These are phyloP conservation scores for Limtongozyma cylindracea DNA, from an alignment of 805 yeast species.

Conservation along the genomic window DNA sequence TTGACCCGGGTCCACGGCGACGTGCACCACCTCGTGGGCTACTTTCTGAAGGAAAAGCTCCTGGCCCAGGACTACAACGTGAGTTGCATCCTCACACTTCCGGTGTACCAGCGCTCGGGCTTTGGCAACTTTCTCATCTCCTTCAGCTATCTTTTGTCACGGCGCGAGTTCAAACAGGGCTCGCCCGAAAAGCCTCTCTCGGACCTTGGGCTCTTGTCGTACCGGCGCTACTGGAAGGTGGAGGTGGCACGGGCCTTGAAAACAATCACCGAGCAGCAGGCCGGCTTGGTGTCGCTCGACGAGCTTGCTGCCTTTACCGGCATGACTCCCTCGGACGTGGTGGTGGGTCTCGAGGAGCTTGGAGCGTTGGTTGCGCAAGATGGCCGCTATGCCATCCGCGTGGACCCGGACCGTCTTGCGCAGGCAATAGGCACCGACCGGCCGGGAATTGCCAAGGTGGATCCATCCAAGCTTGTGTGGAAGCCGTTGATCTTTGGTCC, in stretches of 20 bases:
- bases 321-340: conserved; percentile 66
- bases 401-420: conserved; percentile 19
- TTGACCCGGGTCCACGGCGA: conserved; percentile 39
- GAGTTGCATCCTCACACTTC: conserved; percentile 77
- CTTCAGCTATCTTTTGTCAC: conserved; percentile 60
- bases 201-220: conserved; percentile 65
- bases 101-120: conserved; percentile 69
- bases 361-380: conserved; percentile 24
- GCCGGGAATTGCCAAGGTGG: conserved; percentile 28
- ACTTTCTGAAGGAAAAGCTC: conserved; percentile 73
- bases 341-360: conserved; percentile 65
- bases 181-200: conserved; percentile 92
- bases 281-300: conserved; percentile 20
- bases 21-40: conserved; percentile 66
- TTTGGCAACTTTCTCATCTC: conserved; percentile 77
- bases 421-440: too few species aligned
- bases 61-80: conserved; percentile 60
- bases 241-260: conserved; percentile 25
- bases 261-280: conserved; percentile 5
- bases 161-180: conserved; percentile 56
- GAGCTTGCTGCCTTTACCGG: conserved; percentile 51
- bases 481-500: conserved; percentile 69
- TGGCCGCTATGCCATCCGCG: conserved; percentile 18
- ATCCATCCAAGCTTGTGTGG: conserved; percentile 44
- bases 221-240: conserved; percentile 68